A percentile compares a stretch with the other conserved stretches of the same genome.
phyloP scores from a whole-genome alignment of 1,284 basidiomycete genomes.

The Crepidotus sp. region DNA sequence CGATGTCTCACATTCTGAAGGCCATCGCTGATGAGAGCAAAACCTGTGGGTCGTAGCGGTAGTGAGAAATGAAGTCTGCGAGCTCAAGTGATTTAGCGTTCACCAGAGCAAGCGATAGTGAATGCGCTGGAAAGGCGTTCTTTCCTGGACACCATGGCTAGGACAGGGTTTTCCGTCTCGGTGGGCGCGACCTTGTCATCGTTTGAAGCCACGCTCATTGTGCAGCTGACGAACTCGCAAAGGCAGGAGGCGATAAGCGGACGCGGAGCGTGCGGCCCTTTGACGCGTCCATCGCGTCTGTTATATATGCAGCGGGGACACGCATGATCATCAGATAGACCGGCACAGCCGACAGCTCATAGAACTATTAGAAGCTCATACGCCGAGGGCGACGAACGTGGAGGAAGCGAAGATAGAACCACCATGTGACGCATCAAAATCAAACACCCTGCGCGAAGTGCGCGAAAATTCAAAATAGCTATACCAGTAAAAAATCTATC shows the following conservation, averaged over 20 bases:
- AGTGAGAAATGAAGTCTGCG: neutral
- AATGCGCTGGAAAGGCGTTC: conserved; percentile 15
- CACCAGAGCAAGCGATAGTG: conserved; percentile 16
- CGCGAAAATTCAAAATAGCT: too few relatives aligned
- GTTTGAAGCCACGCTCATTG: conserved; percentile 2
- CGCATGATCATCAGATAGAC: neutral
- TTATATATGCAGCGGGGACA: neutral
- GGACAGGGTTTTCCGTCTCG: neutral
- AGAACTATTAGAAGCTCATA: neutral
- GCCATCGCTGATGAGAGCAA: conserved; percentile 17
- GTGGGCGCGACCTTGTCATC: conserved; percentile 1
- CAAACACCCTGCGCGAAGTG: too few relatives aligned
- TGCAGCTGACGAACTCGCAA: neutral
- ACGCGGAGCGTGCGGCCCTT: neutral
- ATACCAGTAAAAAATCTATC: too few relatives aligned
- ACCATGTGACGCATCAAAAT: neutral
- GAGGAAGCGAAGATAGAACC: neutral
- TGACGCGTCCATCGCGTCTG: neutral
- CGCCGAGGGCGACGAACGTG: neutral
- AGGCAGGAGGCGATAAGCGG: neutral
- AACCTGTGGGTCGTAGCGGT: conserved; percentile 1
- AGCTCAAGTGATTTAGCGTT: neutral
- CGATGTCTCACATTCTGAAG: conserved; percentile 12
- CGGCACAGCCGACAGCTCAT: neutral
- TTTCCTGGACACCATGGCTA: conserved; percentile 5